Evolutionary conservation across 768 basidiomycete genomes (phyloP).

Genomic region (Xerocomellus dryophilus): DNA sequence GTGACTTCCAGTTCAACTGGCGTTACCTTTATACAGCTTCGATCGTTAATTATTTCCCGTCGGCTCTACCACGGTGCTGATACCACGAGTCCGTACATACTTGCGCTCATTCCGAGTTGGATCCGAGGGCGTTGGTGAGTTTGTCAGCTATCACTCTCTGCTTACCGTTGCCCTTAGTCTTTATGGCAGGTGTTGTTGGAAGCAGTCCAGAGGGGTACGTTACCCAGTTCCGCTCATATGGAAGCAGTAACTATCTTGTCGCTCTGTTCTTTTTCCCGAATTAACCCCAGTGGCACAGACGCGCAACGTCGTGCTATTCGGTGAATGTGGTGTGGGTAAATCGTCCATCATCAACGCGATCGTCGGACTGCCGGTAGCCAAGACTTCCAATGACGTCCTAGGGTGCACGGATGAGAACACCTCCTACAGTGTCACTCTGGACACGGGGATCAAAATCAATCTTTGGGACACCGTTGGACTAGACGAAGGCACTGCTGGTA

Average conservation of each 20-base stretch:
- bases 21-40: background rate
- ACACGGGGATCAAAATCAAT: conserved; percentile 15
- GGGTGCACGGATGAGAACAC: conserved; percentile 30
- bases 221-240: conserved; percentile 1
- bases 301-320: conserved; percentile 38
- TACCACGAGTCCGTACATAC: background rate
- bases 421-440: conserved; percentile 16
- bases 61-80: background rate
- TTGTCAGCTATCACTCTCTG: conserved; percentile 1
- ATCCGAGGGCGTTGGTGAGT: background rate
- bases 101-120: background rate
- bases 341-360: conserved; percentile 41
- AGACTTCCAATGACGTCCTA: conserved; percentile 25
- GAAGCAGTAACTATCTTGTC: conserved; percentile 1
- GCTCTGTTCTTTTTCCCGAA: background rate
- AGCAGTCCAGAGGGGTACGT: background rate
- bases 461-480: conserved; percentile 38
- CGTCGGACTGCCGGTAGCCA: conserved; percentile 22
- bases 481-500: conserved; percentile 28
- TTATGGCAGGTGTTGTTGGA: background rate
- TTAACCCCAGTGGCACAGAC: background rate
- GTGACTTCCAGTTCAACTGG: background rate
- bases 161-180: background rate
- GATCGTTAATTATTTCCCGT: background rate
- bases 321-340: conserved; percentile 35